phyloP scores from a whole-genome alignment of 73 alveolate species.

The Symbiodinium pilosum region DNA sequence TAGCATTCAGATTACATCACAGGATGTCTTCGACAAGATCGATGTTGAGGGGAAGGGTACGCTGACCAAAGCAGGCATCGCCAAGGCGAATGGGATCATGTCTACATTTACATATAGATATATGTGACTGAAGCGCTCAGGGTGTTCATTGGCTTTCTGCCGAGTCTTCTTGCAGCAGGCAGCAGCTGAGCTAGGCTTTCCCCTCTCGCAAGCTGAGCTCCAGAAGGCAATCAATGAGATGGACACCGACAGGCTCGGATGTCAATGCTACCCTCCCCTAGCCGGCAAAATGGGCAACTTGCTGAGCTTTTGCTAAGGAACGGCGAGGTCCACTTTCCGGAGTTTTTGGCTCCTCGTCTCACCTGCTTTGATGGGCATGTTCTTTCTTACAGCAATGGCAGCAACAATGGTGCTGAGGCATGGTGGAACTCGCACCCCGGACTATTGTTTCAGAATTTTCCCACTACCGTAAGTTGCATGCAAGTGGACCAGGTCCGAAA shows the following conservation, averaged over 20 bases:
- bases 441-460: too few relatives aligned
- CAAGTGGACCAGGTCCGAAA: slow-evolving; percentile 40
- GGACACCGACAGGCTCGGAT: slow-evolving; percentile 66
- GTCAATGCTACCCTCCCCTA: too few relatives aligned
- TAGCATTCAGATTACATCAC: too few relatives aligned
- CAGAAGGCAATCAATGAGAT: slow-evolving; percentile 85
- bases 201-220: slow-evolving; percentile 68
- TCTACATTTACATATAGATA: too few relatives aligned
- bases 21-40: slow-evolving; percentile 81
- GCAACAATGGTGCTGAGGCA: slow-evolving; percentile 46
- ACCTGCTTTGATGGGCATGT: neutral
- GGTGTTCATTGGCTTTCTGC: neutral
- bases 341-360: slow-evolving; percentile 48
- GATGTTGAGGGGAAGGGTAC: slow-evolving; percentile 85
- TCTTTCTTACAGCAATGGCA: neutral
- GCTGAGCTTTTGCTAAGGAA: slow-evolving; percentile 7
- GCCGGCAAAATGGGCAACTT: too few relatives aligned
- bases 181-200: slow-evolving; percentile 90
- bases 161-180: too few relatives aligned
- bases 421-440: slow-evolving; percentile 89
- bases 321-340: slow-evolving; percentile 89
- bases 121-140: neutral
- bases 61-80: slow-evolving; percentile 71
- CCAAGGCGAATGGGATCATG: too few relatives aligned
- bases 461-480: too few relatives aligned